Evolutionary conservation across 1,284 basidiomycete species (phyloP), one percentile per base, ranked within the genome.

Genomic region (Hypsizygus ulmarius): DNA sequence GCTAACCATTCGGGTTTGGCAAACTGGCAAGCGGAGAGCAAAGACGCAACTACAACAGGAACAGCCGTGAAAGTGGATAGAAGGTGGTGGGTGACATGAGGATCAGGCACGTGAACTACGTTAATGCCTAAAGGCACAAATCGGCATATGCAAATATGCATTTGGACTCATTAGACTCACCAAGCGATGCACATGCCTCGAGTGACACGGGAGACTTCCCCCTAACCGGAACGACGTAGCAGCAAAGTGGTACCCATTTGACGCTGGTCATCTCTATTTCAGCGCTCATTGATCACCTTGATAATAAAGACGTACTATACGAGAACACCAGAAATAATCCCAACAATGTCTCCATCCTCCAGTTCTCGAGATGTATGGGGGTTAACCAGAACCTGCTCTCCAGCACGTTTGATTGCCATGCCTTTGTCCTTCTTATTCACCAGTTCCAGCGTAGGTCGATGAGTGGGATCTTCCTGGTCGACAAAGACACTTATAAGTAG

Each of bases 1-100:
- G 64, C 61, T 21, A 88, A 63, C 85, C 86, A 88, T 39, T 82
- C 81, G 0, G 72, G 70, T 49, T 73, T 84, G 29, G 83, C 82
- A 33, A 87, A 70, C 11, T 75, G 71, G 9, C 74, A 71, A 0
- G 72, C 68, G 9, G 74, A 73, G 8, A 87, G 63, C 14, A 88
- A 69, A 11, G 86, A 85, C 0, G 73, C 64, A 0, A 77, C 78
- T 27, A 81, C 64, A 0, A 68, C 51, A 1, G 78, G 64, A 8
- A 70, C 76, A n/a, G 78, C 67, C 7, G 70, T 61, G 50, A 75
- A 78, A 19, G 71, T 73, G 1, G 77, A 57, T 2, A 73, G 72
- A 39, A 87, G 68, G 59, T 87, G 81, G 53, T 88, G 83, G 0
- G 84, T 87, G 8, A 79, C 68, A 21, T 73, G 64, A 0, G 68